phyloP scores from a whole-genome alignment of 495 filamentous ascomycete genomes.

The Penicillium parvum region DNA sequence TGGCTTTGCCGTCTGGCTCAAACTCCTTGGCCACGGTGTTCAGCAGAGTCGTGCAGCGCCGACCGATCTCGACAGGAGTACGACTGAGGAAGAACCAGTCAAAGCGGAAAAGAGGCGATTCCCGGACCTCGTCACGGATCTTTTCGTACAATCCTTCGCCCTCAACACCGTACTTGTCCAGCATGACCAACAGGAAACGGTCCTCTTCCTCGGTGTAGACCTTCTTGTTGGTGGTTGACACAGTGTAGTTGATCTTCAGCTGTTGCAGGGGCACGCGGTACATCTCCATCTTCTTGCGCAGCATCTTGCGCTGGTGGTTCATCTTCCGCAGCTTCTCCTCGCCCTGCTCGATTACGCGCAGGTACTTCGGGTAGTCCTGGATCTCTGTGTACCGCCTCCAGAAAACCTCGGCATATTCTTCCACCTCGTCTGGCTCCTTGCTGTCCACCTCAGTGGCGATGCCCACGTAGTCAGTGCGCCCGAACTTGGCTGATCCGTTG shows the following conservation, averaged over 20 bases:
- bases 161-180: conserved; percentile 86
- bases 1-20: conserved; percentile 69
- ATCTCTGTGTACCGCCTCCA: conserved; percentile 92
- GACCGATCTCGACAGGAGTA: conserved; percentile 86
- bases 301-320: conserved; percentile 88
- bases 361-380: conserved; percentile 77
- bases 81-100: conserved; percentile 98
- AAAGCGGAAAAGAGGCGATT: conserved; percentile 92
- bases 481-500: conserved; percentile 89
- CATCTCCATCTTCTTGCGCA: conserved; percentile 89
- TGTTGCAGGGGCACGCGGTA: conserved; percentile 96
- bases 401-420: conserved; percentile 87
- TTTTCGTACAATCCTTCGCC: conserved; percentile 78
- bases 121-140: conserved; percentile 88
- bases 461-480: conserved; percentile 72
- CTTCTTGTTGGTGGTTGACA: conserved; percentile 99
- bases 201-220: conserved; percentile 99
- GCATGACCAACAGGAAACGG: conserved; percentile 87
- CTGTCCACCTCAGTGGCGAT: conserved; percentile 90
- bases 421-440: conserved; percentile 80
- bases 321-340: conserved; percentile 86
- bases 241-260: conserved; percentile 96
- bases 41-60: conserved; percentile 88
- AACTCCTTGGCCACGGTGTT: conserved; percentile 94
- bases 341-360: conserved; percentile 82